Evolutionary conservation across 2,329 filamentous ascomycete species (phyloP).

Genomic region (Metarhizium sp.): DNA sequence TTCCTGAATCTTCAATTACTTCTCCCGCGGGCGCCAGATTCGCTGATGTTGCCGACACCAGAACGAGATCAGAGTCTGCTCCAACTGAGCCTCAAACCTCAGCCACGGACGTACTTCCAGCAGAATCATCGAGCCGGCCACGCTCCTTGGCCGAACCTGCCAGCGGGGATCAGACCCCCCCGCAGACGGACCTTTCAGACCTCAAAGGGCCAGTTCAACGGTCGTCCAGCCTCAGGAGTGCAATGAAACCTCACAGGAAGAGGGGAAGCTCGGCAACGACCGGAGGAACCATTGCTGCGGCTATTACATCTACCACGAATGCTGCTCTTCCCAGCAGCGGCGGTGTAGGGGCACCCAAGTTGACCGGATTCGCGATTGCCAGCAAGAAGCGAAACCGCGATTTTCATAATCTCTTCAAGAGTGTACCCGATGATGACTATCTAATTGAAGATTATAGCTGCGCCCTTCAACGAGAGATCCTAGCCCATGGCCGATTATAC

Average conservation of each 20-base stretch:
- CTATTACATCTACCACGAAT: conserved; percentile 59
- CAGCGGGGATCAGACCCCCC: conserved; percentile 52
- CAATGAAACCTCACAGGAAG: conserved; percentile 54
- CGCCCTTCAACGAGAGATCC: conserved; percentile 87
- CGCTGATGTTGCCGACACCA: conserved; percentile 35
- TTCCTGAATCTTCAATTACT: conserved; percentile 50
- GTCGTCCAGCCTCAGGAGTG: conserved; percentile 59
- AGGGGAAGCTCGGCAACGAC: conserved; percentile 74
- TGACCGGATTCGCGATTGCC: conserved; percentile 92
- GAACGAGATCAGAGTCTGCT: conserved; percentile 49
- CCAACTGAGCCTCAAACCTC: conserved; percentile 34
- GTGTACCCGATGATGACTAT: conserved; percentile 95
- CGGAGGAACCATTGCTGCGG: conserved; percentile 56
- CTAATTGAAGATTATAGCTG: conserved; percentile 98
- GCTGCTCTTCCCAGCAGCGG: conserved; percentile 57
- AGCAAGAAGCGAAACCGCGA: conserved; percentile 94
- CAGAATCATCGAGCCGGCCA: conserved; percentile 30
- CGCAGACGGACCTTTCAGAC: conserved; percentile 52
- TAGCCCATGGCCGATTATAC: conserved; percentile 87
- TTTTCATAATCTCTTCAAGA: conserved; percentile 89
- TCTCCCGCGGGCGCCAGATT: conserved; percentile 50
- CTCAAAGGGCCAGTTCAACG: conserved; percentile 52
- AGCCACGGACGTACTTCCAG: conserved; percentile 18
- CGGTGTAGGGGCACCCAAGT: conserved; percentile 54
- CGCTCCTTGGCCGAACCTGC: conserved; percentile 42